These are phyloP conservation scores for Russula emetica DNA, from an alignment of 768 basidiomycete genomes.

Conservation along the genomic window DNA sequence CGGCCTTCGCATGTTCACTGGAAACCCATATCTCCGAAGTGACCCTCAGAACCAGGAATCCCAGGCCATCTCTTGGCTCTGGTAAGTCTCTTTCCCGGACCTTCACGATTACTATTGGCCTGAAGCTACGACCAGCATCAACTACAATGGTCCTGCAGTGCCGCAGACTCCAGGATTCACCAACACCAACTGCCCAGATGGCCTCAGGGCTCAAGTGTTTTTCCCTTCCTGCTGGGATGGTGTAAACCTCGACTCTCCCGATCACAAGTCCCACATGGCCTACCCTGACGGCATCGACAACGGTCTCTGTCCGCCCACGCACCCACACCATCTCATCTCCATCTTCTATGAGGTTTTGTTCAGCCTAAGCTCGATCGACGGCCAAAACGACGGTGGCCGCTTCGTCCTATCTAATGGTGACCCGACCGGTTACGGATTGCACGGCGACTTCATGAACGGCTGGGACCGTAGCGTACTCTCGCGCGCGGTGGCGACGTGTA, in stretches of 20 bases:
- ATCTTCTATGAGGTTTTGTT: conserved; percentile 42
- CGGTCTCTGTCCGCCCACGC: conserved; percentile 9
- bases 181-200: conserved; percentile 30
- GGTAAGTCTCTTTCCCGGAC: conserved; percentile 24
- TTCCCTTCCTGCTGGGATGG: conserved; percentile 42
- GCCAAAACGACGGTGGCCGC: conserved; percentile 33
- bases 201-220: conserved; percentile 34
- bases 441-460: conserved; percentile 40
- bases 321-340: conserved; percentile 40
- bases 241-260: conserved; percentile 36
- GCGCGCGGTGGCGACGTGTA: conserved; percentile 37
- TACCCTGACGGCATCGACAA: conserved; percentile 28
- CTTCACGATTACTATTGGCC: background rate
- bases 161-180: conserved; percentile 24
- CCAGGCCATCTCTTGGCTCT: conserved; percentile 30
- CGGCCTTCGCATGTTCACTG: conserved; percentile 30
- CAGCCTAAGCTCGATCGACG: conserved; percentile 31
- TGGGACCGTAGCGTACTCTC: conserved; percentile 42
- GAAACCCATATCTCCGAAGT: conserved; percentile 31
- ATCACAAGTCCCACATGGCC: conserved; percentile 41
- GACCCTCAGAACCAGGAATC: conserved; percentile 26
- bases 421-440: conserved; percentile 41
- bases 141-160: conserved; percentile 1
- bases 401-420: conserved; percentile 44
- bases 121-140: conserved; percentile 4